Evolutionary conservation across 345 rosid species (phyloP).

Genomic region (Streptanthus diversifolius): DNA sequence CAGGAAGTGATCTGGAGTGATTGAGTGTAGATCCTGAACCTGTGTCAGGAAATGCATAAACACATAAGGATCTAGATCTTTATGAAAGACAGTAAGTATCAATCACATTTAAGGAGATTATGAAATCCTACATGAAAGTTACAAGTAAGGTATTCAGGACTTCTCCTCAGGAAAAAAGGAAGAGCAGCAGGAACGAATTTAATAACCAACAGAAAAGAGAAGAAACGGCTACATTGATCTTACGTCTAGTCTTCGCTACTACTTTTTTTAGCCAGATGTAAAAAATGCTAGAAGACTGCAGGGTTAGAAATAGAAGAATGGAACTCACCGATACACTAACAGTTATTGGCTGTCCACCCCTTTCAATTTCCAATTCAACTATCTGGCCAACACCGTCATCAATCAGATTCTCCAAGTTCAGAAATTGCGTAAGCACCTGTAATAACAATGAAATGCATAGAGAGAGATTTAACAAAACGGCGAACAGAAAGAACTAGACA

Average conservation of each 20-base stretch:
- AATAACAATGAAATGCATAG: conserved; percentile 21
- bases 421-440: conserved; percentile 87
- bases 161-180: neutral
- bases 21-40: conserved; percentile 93
- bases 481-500: neutral
- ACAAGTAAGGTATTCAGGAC: neutral
- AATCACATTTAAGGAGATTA: conserved; percentile 2
- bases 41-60: conserved; percentile 35
- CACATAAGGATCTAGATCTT: neutral
- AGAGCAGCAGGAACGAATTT: neutral
- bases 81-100: neutral
- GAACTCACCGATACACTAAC: conserved; percentile 65
- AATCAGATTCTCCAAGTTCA: conserved; percentile 71
- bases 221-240: neutral
- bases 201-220: conserved; percentile 1
- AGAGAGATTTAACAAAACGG: conserved; percentile 9
- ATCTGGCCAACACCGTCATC: conserved; percentile 69
- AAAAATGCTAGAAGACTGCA: neutral
- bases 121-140: neutral
- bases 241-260: neutral
- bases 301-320: conserved; percentile 8
- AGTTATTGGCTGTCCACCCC: conserved; percentile 71
- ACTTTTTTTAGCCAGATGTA: neutral
- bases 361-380: conserved; percentile 73
- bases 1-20: conserved; percentile 82